These are phyloP conservation scores for Populus ilicifolia DNA, from an alignment of 345 rosid genomes.

Conservation along the genomic window DNA sequence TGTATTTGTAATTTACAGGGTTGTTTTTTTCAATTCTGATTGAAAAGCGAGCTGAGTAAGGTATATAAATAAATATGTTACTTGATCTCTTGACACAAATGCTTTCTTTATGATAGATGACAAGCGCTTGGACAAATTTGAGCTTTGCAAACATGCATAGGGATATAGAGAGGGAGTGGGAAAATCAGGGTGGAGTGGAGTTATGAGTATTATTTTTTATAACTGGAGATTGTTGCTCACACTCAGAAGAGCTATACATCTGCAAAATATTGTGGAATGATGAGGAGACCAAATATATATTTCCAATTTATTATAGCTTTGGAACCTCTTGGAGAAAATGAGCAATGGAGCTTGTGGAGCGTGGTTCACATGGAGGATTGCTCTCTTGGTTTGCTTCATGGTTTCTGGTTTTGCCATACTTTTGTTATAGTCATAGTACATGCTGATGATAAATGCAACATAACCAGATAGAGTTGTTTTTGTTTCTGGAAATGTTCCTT, in stretches of 20 bases:
- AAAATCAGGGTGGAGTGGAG: not conserved
- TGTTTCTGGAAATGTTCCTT: constrained; percentile 9
- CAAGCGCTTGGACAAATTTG: constrained; percentile 5
- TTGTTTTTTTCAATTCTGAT: constrained; percentile 13
- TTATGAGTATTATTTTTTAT: constrained; percentile 3
- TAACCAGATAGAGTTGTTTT: constrained; percentile 28
- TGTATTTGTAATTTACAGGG: not conserved
- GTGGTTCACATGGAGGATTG: not conserved
- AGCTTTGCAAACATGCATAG: constrained; percentile 2
- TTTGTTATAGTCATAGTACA: not conserved
- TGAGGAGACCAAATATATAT: constrained; percentile 1
- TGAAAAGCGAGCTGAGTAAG: constrained; percentile 43
- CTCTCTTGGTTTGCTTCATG: constrained; percentile 14
- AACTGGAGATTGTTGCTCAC: not conserved
- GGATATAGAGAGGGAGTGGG: constrained; percentile 5
- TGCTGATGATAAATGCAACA: constrained; percentile 31
- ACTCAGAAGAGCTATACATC: not conserved
- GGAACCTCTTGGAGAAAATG: constrained; percentile 6
- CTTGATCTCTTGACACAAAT: not conserved
- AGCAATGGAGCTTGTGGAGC: constrained; percentile 5
- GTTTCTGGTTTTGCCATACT: not conserved
- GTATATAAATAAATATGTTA: constrained; percentile 54
- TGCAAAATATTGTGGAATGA: not conserved
- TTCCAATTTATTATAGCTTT: not conserved
- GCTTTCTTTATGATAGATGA: constrained; percentile 13